Evolutionary conservation across 345 rosid genomes (phyloP).

Genomic region (Microcos paniculata): DNA sequence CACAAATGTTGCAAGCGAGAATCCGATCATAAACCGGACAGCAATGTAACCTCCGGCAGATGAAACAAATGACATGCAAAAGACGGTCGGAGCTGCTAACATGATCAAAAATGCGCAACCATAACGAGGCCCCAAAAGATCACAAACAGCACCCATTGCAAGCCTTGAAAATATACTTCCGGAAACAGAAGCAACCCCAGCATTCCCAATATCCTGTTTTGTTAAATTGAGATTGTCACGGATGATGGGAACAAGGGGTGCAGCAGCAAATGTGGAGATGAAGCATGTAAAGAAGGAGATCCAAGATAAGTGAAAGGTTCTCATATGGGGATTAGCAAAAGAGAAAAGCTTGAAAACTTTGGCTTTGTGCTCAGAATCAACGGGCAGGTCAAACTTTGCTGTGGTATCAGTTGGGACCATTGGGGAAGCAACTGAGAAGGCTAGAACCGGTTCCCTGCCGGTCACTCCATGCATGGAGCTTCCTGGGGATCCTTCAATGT

Average conservation of each 20-base stretch:
- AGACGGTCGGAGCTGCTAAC: slow-evolving; percentile 83
- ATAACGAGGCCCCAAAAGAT: slow-evolving; percentile 78
- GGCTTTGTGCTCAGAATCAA: slow-evolving; percentile 89
- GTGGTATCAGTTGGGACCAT: slow-evolving; percentile 58
- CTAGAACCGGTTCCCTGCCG: slow-evolving; percentile 62
- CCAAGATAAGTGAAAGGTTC: slow-evolving; percentile 92
- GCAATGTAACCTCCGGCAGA: slow-evolving; percentile 64
- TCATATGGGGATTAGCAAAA: slow-evolving; percentile 80
- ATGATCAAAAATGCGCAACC: slow-evolving; percentile 82
- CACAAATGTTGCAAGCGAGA: slow-evolving; percentile 87
- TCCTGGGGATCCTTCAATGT: slow-evolving; percentile 60
- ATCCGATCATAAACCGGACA: slow-evolving; percentile 90
- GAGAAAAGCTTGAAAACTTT: slow-evolving; percentile 70
- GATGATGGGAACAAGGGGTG: slow-evolving; percentile 88
- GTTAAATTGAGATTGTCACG: slow-evolving; percentile 75
- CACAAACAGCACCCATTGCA: slow-evolving; percentile 87
- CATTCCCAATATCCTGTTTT: slow-evolving; percentile 69
- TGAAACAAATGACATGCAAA: slow-evolving; percentile 74
- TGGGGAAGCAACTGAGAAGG: slow-evolving; percentile 60
- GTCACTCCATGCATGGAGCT: slow-evolving; percentile 86
- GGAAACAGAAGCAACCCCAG: slow-evolving; percentile 90
- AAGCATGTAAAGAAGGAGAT: slow-evolving; percentile 88
- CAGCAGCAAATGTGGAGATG: slow-evolving; percentile 87
- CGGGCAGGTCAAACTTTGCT: slow-evolving; percentile 65
- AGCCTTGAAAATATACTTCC: slow-evolving; percentile 94